Evolutionary conservation across 768 basidiomycete genomes (phyloP), one percentile per base, ranked within the genome.

Genomic region (Naematelia encephala): DNA sequence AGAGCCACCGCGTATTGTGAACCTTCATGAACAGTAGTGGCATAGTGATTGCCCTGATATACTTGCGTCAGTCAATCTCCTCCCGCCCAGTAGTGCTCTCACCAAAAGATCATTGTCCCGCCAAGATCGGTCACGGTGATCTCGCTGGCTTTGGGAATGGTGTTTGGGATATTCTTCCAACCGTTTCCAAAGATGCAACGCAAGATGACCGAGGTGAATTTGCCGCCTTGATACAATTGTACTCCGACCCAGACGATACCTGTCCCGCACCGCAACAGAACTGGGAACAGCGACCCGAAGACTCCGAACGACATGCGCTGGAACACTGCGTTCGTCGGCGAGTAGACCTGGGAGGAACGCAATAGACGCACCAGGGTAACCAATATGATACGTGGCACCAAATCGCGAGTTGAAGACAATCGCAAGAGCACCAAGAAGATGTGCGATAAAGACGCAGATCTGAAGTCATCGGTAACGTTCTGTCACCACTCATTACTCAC

Each of bases 91-190:
- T n/a, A 12, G 27, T n/a, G 13, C 48, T 50, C 13, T 44, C 39
- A n/a, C 16, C 43, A 59, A 28, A 19, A 43, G 44, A 59, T 23
- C 51, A 59, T 52, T 25, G 39, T 46, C 26, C 42, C 43, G 3
- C 29, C 25, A 23, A 53, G 25, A 54, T 60, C 28, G 34, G 51
- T 42, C 3, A 84, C 85, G 2, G 86, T 89, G 54, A 89, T 88
- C 55, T 83, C 79, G 13, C 86, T 80, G 12, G 76, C 78, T 4
- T 78, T 77, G 13, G 87, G 78, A 3, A 90, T 79, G 54, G 80
- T 82, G 68, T 90, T 90, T 0, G 85, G 85, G 28, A 90, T 73
- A 51, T 77, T 57, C 47, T 28, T 28, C 46, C 47, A 57, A 21
- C 47, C 45, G 16, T 51, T 57, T 5, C 56, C 56, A 21, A 57